Base-by-base conservation (phyloP, 2,329 filamentous ascomycete genomes). In the Scopulariopsis brevicaulis region DNA sequence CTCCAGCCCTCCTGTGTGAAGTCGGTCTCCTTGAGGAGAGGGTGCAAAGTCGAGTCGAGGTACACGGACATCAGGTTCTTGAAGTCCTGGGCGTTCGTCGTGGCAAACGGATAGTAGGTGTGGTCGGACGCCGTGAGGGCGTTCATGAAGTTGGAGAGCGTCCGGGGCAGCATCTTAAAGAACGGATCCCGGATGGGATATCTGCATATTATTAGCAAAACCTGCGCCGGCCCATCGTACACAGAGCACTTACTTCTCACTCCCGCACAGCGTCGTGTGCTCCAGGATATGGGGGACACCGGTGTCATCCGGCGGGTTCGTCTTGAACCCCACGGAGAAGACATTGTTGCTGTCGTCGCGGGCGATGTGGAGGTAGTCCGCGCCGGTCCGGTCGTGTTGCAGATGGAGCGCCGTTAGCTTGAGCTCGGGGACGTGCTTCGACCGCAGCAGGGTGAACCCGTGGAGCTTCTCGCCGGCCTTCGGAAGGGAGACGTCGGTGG, bases 81-180 rank as follows among this genome's bases (percentile, higher is more conserved):
- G 72, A 94, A 99, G 67, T 99, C 94, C 70, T 96, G 90, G 22
- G 84, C 79, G 67, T 99, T 99, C 25, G 94, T 99, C 2, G 94
- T 99, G 59, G 94, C 92, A 71, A 99, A 99, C 1, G 94, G 94
- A 68, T 99, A 99, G 64, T 90, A 96, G 12, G 94, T 99, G 70
- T 99, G 92, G 67, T 97, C 93, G 24, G 91, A 88, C 28, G 92
- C 91, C 50, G 94, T 99, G 69, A 97, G 96, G 61, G 94, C 94
- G 71, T 99, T 99, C 94, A 99, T 99, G 69, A 96, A 99, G 73
- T 97, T 99, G 63, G 94, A 96, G n/a, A 99, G 80, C 5, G 94
- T 96, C 65, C 94, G 85, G 24, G 94, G 94, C 28, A 99, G 82
- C 94, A 99, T 99, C 81, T 97, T 99, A 79, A 99, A 99, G 78